Conservation (phyloP, 2,329 filamentous ascomycete genomes). For the Grosmannia serpens region DNA sequence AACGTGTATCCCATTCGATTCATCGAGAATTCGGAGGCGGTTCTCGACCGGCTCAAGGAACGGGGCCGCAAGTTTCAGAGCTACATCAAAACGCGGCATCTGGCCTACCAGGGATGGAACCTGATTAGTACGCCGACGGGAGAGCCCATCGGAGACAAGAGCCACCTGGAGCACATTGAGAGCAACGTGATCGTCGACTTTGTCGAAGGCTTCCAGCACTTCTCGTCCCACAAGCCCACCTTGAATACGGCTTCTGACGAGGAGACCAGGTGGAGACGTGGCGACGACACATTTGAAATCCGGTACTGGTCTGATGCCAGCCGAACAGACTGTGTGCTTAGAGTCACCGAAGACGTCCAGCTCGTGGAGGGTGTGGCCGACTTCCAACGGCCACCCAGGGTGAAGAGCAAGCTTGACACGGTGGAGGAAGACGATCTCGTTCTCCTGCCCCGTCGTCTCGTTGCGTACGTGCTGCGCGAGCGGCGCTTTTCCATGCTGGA, state of each 20-base stretch:
- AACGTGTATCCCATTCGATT: slow-evolving; percentile 28
- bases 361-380: slow-evolving; percentile 6
- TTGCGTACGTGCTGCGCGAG: slow-evolving; percentile 15
- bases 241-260: neutral
- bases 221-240: slow-evolving; percentile 5
- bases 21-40: slow-evolving; percentile 5
- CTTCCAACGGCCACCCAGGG: neutral
- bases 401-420: slow-evolving; percentile 4
- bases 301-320: slow-evolving; percentile 2
- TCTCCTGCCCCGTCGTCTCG: slow-evolving; percentile 11
- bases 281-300: neutral
- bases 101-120: slow-evolving; percentile 30
- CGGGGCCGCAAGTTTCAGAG: slow-evolving; percentile 8
- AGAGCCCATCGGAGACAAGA: slow-evolving; percentile 17
- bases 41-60: neutral
- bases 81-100: slow-evolving; percentile 23
- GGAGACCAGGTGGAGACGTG: neutral
- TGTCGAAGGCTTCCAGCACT: slow-evolving; percentile 10
- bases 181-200: slow-evolving; percentile 18
- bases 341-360: slow-evolving; percentile 4
- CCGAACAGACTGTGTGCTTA: slow-evolving; percentile 1
- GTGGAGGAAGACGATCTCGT: slow-evolving; percentile 9
- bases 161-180: slow-evolving; percentile 11
- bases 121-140: slow-evolving; percentile 18
- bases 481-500: slow-evolving; percentile 14